Evolutionary conservation across 768 basidiomycete genomes (phyloP), one percentile per base, ranked within the genome.

Genomic region (Trametes punicea): DNA sequence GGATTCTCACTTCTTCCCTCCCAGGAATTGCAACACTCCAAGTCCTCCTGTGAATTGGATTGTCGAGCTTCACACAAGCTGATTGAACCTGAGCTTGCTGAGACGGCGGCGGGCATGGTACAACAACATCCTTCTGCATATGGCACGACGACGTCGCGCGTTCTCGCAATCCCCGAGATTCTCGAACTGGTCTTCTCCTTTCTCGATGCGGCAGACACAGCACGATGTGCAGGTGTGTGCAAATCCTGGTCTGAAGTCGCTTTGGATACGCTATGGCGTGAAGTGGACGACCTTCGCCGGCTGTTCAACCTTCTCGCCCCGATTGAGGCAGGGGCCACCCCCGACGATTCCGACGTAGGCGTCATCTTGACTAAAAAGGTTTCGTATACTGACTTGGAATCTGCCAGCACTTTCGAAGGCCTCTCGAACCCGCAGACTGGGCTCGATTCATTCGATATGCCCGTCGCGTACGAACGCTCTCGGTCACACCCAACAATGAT

Each of bases 221-320:
- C 72, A 1, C 56, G 55, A 1, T 83, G 79, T 47, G 83, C 80
- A 2, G 68, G 71, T 27, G 82, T 85, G 15, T 86, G 80, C 72
- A 83, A 76, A 60, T 62, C 56, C 44, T 87, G 85, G 85, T 81
- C 79, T 1, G 75, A 80, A 10, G 67, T 81, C 23, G 81, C 83
- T 1, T 67, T 86, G 52, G 79, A 84, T 62, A 62, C 70, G n/a
- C 64, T 86, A 0, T 87, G 85, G 85, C 73, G 69, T 49, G 75
- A 82, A 2, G 76, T 85, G 6, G 67, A 73, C 47, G 73, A 79
- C 56, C 65, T 82, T 1, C 49, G 68, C 27, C 70, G 69, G 9
- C 70, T 87, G 7, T 79, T 86, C 59, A 61, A 66, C 11, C 54
- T 83, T 4, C 73, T 87, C 9, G 75, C 75, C 10, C 81, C 83